Evolutionary conservation across 73 alveolate species (phyloP).

Genomic region (Symbiodinium pilosum): DNA sequence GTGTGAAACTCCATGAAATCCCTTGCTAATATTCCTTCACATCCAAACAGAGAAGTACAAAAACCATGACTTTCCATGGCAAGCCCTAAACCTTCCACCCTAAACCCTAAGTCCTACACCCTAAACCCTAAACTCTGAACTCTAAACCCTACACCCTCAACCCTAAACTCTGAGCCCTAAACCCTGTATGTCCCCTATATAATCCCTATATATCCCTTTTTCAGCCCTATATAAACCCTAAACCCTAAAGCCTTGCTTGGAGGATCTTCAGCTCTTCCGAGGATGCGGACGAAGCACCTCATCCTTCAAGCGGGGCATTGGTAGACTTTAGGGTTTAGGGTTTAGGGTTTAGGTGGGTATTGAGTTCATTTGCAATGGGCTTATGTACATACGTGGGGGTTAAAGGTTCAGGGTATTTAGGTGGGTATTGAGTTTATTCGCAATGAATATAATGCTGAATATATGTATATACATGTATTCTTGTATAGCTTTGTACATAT

Average conservation of each 20-base stretch:
- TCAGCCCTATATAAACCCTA: not conserved
- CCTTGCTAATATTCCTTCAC: too few species aligned
- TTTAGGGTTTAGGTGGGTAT: not conserved
- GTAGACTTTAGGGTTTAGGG: not conserved
- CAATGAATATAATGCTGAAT: too few species aligned
- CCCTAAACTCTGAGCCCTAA: too few species aligned
- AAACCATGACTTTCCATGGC: too few species aligned
- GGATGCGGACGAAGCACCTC: constrained; percentile 63
- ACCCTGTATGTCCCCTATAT: too few species aligned
- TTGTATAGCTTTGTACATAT: too few species aligned
- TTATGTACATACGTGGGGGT: not conserved
- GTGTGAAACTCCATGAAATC: too few species aligned
- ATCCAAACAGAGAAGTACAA: too few species aligned
- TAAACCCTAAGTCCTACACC: not conserved
- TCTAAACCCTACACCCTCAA: not conserved
- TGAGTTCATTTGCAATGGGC: not conserved
- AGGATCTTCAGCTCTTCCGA: constrained; percentile 37
- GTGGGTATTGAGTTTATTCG: too few species aligned
- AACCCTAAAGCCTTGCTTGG: not conserved
- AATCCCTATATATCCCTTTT: too few species aligned
- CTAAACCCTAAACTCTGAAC: not conserved
- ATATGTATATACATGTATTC: too few species aligned
- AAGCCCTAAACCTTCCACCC: not conserved
- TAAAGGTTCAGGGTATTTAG: not conserved
- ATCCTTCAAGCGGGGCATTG: too few species aligned